Percentiles rank a stretch among this genome's conserved stretches.
These are phyloP conservation scores for Hippophae rhamnoides DNA, from an alignment of 306 rosid species.

Conservation along the genomic window DNA sequence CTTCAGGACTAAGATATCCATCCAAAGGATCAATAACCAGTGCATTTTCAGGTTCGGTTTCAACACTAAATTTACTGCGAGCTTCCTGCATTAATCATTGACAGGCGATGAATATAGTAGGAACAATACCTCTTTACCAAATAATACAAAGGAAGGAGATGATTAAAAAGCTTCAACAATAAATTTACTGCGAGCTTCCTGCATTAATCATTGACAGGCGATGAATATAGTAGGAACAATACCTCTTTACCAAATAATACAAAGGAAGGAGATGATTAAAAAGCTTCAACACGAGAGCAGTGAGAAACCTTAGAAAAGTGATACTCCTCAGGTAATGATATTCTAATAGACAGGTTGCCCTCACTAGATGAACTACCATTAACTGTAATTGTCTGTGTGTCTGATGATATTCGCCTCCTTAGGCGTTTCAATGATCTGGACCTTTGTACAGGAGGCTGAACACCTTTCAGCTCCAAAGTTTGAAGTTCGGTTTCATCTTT, in stretches of 20 bases:
- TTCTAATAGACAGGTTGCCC: conserved; percentile 57
- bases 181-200: conserved; percentile 95
- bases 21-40: conserved; percentile 61
- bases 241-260: neutral
- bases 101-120: conserved; percentile 9
- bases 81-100: conserved; percentile 62
- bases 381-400: conserved; percentile 47
- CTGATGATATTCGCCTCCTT: conserved; percentile 63
- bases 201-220: conserved; percentile 23
- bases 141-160: conserved; percentile 6
- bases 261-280: conserved; percentile 4
- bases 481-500: conserved; percentile 36
- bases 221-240: neutral
- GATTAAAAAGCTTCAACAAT: conserved; percentile 23
- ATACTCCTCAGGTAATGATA: conserved; percentile 67
- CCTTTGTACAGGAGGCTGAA: conserved; percentile 69
- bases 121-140: neutral
- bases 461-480: conserved; percentile 76
- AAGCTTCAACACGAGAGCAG: conserved; percentile 1
- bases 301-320: conserved; percentile 82
- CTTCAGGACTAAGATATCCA: conserved; percentile 74
- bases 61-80: conserved; percentile 68
- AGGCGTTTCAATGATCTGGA: conserved; percentile 57
- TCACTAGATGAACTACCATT: conserved; percentile 60
- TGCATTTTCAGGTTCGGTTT: conserved; percentile 69